Percentiles rank a stretch among this genome's conserved stretches.
Evolutionary conservation across 805 yeast species (phyloP).

Genomic region (Henningerozyma blattae): DNA sequence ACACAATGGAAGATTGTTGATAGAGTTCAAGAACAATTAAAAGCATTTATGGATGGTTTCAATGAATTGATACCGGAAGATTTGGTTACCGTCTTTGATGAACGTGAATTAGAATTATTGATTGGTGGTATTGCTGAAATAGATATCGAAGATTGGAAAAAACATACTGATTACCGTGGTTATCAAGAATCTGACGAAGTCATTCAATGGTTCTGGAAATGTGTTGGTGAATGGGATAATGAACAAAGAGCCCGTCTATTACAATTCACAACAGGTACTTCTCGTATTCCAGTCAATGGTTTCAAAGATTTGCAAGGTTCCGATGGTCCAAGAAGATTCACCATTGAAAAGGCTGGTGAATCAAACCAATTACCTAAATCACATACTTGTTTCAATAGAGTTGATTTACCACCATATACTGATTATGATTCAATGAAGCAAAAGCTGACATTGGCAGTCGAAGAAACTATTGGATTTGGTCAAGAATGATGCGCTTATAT

Average conservation of each 20-base stretch:
- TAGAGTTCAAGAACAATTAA: constrained; percentile 91
- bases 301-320: constrained; percentile 97
- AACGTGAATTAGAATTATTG: constrained; percentile 88
- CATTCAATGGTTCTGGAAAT: constrained; percentile 97
- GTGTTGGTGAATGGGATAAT: constrained; percentile 86
- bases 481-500: constrained; percentile 86
- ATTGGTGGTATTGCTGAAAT: constrained; percentile 98
- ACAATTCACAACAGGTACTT: constrained; percentile 98
- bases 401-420: constrained; percentile 88
- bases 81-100: constrained; percentile 91
- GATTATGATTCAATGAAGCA: constrained; percentile 77
- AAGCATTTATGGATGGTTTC: constrained; percentile 94
- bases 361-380: constrained; percentile 86
- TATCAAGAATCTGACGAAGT: constrained; percentile 94
- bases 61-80: constrained; percentile 97
- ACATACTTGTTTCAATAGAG: constrained; percentile 98
- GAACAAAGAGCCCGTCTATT: constrained; percentile 92
- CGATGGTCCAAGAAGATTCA: constrained; percentile 98
- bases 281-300: constrained; percentile 97
- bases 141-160: constrained; percentile 98
- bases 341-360: constrained; percentile 96
- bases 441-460: constrained; percentile 91
- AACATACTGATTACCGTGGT: constrained; percentile 97
- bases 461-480: constrained; percentile 98
- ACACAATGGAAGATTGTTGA: constrained; percentile 93